A percentile compares a stretch with the other conserved stretches of the same genome.
These are phyloP conservation scores for Opeltia flavorubescens DNA, from an alignment of 495 filamentous ascomycete genomes.

Conservation along the genomic window DNA sequence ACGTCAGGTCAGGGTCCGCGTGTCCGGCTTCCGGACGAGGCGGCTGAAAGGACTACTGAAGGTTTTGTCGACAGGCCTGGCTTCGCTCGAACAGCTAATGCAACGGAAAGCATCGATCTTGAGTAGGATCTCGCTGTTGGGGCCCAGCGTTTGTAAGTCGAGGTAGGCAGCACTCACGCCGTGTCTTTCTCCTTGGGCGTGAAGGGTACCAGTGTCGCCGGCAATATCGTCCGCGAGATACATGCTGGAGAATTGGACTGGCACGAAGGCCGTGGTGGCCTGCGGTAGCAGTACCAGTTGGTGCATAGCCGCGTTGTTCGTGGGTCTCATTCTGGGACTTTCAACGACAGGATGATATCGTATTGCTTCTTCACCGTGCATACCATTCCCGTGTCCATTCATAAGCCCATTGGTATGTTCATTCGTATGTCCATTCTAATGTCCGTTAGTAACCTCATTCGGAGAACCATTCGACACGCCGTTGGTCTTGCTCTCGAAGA, in stretches of 20 bases:
- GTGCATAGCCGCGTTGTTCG: background rate
- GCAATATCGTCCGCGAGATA: background rate
- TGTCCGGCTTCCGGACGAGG: constrained; percentile 15
- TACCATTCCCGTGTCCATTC: background rate
- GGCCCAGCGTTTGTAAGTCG: constrained; percentile 4
- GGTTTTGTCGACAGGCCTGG: background rate
- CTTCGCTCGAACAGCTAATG: constrained; percentile 1
- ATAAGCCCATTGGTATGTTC: background rate
- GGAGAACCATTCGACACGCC: background rate
- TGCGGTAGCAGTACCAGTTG: constrained; percentile 5
- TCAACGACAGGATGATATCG: background rate
- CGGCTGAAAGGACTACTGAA: constrained; percentile 8
- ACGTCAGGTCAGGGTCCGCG: constrained; percentile 6
- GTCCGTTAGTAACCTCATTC: background rate
- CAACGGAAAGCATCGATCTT: constrained; percentile 10
- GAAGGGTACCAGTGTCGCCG: constrained; percentile 1
- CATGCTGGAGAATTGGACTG: constrained; percentile 1
- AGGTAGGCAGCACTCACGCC: constrained; percentile 11
- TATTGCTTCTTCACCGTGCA: background rate
- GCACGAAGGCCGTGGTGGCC: constrained; percentile 6
- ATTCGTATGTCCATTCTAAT: background rate
- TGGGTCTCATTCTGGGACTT: background rate
- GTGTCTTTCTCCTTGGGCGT: constrained; percentile 8
- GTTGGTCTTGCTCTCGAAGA: constrained; percentile 10
- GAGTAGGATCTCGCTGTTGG: constrained; percentile 6